Evolutionary conservation across 805 yeast genomes (phyloP).

Genomic region (Wickerhamiella azymoides): DNA sequence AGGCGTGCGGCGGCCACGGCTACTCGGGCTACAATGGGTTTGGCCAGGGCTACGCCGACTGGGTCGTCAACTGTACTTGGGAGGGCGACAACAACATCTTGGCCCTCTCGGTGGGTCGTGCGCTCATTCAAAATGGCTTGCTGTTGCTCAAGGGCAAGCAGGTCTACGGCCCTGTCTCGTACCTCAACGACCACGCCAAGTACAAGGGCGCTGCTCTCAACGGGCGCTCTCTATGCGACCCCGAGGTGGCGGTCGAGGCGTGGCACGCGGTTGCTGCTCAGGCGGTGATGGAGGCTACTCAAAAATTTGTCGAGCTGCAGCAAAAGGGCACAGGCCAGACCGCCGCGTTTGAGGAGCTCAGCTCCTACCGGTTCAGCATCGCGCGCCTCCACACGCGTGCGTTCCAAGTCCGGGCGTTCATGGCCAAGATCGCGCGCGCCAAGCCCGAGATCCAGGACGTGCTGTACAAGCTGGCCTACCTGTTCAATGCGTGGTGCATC

Average conservation of each 20-base stretch:
- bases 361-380: slow-evolving; percentile 27
- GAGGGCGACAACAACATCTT: slow-evolving; percentile 83
- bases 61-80: slow-evolving; percentile 92
- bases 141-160: slow-evolving; percentile 29
- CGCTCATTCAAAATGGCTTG: slow-evolving; percentile 38
- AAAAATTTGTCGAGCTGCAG: slow-evolving; percentile 16
- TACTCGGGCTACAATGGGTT: slow-evolving; percentile 74
- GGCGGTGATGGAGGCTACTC: slow-evolving; percentile 23
- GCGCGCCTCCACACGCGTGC: slow-evolving; percentile 28
- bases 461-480: slow-evolving; percentile 40
- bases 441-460: slow-evolving; percentile 33
- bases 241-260: slow-evolving; percentile 22
- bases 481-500: slow-evolving; percentile 52
- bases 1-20: slow-evolving; percentile 86
- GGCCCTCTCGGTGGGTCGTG: slow-evolving; percentile 64
- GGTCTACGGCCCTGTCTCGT: slow-evolving; percentile 32
- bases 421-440: slow-evolving; percentile 26
- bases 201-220: slow-evolving; percentile 14
- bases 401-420: slow-evolving; percentile 25
- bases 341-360: slow-evolving; percentile 28
- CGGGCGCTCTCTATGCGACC: slow-evolving; percentile 17
- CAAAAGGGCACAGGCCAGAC: slow-evolving; percentile 17
- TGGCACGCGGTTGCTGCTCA: slow-evolving; percentile 26
- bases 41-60: slow-evolving; percentile 71
- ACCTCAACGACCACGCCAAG: slow-evolving; percentile 22